Percentiles rank a stretch among this genome's conserved stretches.
Conservation (phyloP, 1,284 basidiomycete genomes). For the Fistulina hepatica region DNA sequence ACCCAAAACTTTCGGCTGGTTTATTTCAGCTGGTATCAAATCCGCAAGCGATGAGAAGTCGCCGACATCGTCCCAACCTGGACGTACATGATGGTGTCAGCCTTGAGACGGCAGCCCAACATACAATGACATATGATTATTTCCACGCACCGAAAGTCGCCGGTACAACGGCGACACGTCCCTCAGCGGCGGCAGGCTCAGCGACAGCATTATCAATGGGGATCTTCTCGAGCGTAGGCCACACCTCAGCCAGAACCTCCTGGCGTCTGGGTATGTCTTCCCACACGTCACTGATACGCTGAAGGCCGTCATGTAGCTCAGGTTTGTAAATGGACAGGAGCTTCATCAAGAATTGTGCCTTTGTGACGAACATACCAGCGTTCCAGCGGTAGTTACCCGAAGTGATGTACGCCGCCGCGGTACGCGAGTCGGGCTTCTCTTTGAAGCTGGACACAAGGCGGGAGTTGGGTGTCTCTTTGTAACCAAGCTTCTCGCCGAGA, state of each 20-base stretch:
- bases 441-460: slow-evolving; percentile 73
- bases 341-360: slow-evolving; percentile 58
- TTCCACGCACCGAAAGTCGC: slow-evolving; percentile 75
- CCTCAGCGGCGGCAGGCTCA: slow-evolving; percentile 68
- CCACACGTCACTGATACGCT: slow-evolving; percentile 60
- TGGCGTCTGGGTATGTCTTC: slow-evolving; percentile 47
- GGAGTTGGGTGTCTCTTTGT: slow-evolving; percentile 64
- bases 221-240: slow-evolving; percentile 70
- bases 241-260: slow-evolving; percentile 48
- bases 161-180: slow-evolving; percentile 75
- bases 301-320: slow-evolving; percentile 51
- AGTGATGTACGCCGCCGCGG: slow-evolving; percentile 70
- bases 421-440: slow-evolving; percentile 77
- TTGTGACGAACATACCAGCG: slow-evolving; percentile 79
- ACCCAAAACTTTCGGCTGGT: slow-evolving; percentile 70
- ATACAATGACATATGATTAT: too few species aligned
- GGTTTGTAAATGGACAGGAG: slow-evolving; percentile 64
- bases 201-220: slow-evolving; percentile 80
- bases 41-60: slow-evolving; percentile 79
- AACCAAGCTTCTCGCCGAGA: slow-evolving; percentile 56
- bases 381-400: slow-evolving; percentile 82
- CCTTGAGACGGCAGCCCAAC: too few species aligned
- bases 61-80: slow-evolving; percentile 83
- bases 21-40: slow-evolving; percentile 66
- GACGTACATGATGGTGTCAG: background rate